Percentiles rank a stretch among this genome's conserved stretches.
Evolutionary conservation across 805 yeast species (phyloP).

Genomic region (Candida odintsovae): DNA sequence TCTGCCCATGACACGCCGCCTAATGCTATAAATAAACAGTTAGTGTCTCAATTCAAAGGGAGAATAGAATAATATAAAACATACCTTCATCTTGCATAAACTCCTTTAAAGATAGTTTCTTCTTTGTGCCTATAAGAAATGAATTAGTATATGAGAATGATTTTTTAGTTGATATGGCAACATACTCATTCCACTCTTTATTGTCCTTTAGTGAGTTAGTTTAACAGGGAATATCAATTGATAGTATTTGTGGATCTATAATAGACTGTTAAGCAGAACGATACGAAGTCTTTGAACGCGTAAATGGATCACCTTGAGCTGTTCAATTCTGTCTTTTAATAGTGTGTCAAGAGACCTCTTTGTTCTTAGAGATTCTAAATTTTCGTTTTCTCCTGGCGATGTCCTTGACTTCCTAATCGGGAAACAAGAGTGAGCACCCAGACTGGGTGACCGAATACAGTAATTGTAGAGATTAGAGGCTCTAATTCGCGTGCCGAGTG

Average conservation of each 20-base stretch:
- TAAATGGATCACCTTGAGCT: background rate
- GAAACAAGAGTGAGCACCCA: background rate
- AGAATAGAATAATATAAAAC: constrained; percentile 1
- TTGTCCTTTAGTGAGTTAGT: too few relatives aligned
- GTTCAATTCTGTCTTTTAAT: background rate
- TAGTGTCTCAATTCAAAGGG: background rate
- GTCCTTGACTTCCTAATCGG: constrained; percentile 8
- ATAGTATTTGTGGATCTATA: too few relatives aligned
- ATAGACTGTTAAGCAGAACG: background rate
- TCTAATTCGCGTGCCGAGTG: too few relatives aligned
- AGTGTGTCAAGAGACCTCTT: background rate
- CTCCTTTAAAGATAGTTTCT: constrained; percentile 21
- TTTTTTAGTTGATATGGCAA: background rate
- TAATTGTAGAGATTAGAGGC: background rate
- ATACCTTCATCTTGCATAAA: constrained; percentile 20
- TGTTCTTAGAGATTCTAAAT: too few relatives aligned
- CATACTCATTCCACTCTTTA: background rate
- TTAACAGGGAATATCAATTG: too few relatives aligned
- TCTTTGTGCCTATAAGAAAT: background rate
- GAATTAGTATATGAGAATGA: background rate
- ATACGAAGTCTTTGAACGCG: background rate
- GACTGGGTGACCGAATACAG: background rate
- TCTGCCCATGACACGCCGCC: constrained; percentile 63
- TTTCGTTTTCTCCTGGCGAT: constrained; percentile 1
- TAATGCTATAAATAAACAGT: constrained; percentile 8